Base-by-base conservation (phyloP, 1,284 basidiomycete species). In the Cronartium ribicola region DNA sequence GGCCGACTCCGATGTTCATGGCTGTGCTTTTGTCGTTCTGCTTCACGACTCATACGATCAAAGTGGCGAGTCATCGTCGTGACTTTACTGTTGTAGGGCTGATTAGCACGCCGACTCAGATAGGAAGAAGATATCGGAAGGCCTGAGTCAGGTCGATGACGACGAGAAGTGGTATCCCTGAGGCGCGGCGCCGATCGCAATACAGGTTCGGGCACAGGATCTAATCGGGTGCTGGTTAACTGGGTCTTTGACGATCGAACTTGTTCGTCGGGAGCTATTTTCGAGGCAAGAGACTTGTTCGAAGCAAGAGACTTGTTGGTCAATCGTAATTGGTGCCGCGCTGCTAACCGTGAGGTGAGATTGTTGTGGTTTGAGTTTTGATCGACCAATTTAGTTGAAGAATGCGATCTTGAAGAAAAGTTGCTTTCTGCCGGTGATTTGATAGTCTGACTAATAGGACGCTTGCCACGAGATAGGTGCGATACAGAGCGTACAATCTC, bases 1-100 rank as follows among this genome's bases (percentile, higher is more conserved):
- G 93, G 92, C 59, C 91, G 87, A 77, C 88, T 89, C n/a, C 92
- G 87, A 78, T 94, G 80, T 7, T 81, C 75, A 8, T 81, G 79
- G 14, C 84, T 78, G n/a, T 83, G 81, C 69, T 83, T 83, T 66
- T 85, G 84, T 10, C 83, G 80, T 75, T 85, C 85, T 2, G 84
- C 84, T 75, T 86, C 84, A 36, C 83, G 82, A 60, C 82, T 83
- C 60, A 86, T 80, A 7, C 83, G 79, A 76, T 86, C 85, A 75
- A 82, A 82, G 70, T 86, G 85, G 8, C 84, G 82, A 22, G 85
- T 84, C 65, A 86, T 85, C 5, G 84, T 84, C 10, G 83, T 83
- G 6, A 86, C 85, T 3, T 83, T 81, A 2, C 77, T 82, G 5
- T 78, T 78, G 6, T 79, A 67, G 5, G 43, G 63, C 29, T 66